Base-by-base conservation (phyloP, 1,139 yeast genomes). In the Saccharomyces hybrid region DNA sequence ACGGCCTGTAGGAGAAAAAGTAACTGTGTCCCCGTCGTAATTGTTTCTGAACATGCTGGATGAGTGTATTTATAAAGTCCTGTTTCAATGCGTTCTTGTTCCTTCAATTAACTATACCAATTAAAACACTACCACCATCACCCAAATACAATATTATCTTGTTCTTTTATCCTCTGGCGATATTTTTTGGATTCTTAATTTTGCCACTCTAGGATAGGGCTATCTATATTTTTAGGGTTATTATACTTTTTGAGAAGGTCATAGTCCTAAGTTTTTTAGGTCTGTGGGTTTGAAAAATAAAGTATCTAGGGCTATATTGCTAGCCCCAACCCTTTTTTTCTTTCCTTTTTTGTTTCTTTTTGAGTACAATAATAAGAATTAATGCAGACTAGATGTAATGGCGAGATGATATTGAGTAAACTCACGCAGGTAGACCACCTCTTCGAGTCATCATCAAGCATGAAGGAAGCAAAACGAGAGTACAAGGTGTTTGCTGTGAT, bases 1-100 rank as follows among this genome's bases (percentile, higher is more conserved):
- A 65, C 98, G 81, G 23, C 99, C 99, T 1, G 98, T 93, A 53
- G 99, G 98, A 44, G 98, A 90, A 74, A 88, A 93, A 27, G 99
- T 93, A 58, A 93, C 96, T 47, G 97, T 85, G 71, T 93, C 99
- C 80, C 95, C 95, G 71, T 93, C 99, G 80, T 93, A 93, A 67
- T 95, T 93, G 75, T 93, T 93, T 79, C 99, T 88, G 71, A 93
- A 93, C 99, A 68, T 64, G 9, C 47, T 54, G 32, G 13, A 8
- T 14, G 14, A 16, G 23, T 23, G 23, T 23, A 23, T 16, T 7
- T 38, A 38, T 38, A 11, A 8, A 38, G 42, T 9, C 23, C 23
- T 38, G 20, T 7, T 38, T 20, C 23, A 38, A 38, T 38, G 23
- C 11, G 42, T 38, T 11, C 14, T 38, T 9, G 16, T 16, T 13